Evolutionary conservation across 75 land plant genomes (phyloP).

Genomic region (Selaginella tamariscina): DNA sequence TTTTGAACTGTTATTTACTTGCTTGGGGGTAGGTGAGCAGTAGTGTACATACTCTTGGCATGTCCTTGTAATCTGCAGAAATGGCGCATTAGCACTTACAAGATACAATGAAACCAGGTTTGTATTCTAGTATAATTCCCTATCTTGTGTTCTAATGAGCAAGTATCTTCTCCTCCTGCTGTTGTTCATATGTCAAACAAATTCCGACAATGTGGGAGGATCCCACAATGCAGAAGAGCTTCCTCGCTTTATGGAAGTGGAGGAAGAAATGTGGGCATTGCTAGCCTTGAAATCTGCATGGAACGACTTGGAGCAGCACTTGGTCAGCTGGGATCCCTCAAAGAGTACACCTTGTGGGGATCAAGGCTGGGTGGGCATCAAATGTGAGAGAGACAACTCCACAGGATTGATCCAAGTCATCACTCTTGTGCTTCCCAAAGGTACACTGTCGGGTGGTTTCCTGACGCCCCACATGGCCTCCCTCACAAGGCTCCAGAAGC

Average conservation of each 20-base stretch:
- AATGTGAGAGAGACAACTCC: not conserved
- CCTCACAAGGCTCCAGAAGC: not conserved
- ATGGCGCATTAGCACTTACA: no score
- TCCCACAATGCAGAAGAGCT: not conserved
- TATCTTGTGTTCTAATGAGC: no score
- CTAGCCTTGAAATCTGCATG: conserved; percentile 9
- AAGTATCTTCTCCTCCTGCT: no score
- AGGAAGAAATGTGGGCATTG: conserved; percentile 1
- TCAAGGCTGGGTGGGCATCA: not conserved
- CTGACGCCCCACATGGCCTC: not conserved
- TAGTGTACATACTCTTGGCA: no score
- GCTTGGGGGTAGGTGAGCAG: no score
- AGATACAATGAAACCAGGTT: no score
- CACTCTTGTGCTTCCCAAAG: not conserved
- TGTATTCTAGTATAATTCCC: no score
- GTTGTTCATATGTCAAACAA: not conserved
- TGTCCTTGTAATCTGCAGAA: no score
- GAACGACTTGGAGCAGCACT: not conserved
- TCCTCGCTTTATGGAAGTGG: no score
- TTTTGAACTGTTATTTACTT: no score
- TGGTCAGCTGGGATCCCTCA: not conserved
- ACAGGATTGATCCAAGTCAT: not conserved
- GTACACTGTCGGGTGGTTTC: not conserved
- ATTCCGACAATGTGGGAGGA: not conserved
- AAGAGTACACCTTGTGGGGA: not conserved